Base-by-base conservation (phyloP, 2,329 filamentous ascomycete genomes). In the Calonectria montana region DNA sequence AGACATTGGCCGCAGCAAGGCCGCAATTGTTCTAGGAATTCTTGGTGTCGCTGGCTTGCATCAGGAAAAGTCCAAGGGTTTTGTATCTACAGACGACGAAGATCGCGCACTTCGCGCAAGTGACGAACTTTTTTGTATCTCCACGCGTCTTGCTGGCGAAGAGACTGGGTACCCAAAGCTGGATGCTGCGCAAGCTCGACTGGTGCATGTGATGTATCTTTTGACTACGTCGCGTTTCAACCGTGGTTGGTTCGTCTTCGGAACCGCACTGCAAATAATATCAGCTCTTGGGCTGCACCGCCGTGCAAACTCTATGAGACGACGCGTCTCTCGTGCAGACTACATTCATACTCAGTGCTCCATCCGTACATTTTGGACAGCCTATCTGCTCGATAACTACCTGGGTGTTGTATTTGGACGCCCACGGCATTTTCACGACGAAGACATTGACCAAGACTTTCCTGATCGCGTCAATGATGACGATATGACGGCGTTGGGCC, bases 321-420 rank as follows among this genome's bases (percentile, higher is more conserved):
- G 76, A 4, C 41, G 78, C 2, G 61, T 70, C 0, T 70, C 73
- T 5, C 70, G 53, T 0, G 45, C 59, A 0, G 85, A 89, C 71
- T 87, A 87, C 55, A 84, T 88, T 10, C 80, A 85, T 3, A 80
- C 81, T 0, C 89, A 92, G 71, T 88, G 89, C 48, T 85, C 88
- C 1, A 88, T 88, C 69, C 84, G 91, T 9, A 86, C 88, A 0
- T 92, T 93, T 63, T 92, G 91, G 91, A 87, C 87, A 3, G 87
- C 89, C 0, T 93, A 92, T 75, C 89, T 88, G 0, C 81, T 92
- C 1, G 91, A 93, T 75, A 90, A 90, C 45, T 92, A 92, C 68
- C 82, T 93, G 1, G 89, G 89, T 27, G 89, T 91, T n/a, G 88
- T 91, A 21, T 87, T 92, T 35, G 91, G 91, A 0, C 84, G 91